Evolutionary conservation across 2,329 filamentous ascomycete genomes (phyloP), one percentile per base, ranked within the genome.

Genomic region (Fusarium euwallaceae): DNA sequence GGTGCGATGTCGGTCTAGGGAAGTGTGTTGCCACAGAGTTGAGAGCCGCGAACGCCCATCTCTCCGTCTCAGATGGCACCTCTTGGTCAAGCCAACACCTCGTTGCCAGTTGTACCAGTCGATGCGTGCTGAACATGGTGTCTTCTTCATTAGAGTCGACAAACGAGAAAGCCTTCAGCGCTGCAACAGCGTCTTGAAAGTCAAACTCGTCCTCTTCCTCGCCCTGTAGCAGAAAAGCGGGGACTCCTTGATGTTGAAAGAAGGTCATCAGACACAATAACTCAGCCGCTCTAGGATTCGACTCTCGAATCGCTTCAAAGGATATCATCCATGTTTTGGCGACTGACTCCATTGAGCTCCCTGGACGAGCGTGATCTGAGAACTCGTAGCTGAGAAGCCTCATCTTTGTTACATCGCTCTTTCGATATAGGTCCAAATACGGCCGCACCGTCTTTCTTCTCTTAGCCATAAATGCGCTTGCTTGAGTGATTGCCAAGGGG

Each of bases 271-370:
- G 6, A 29, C 22, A 62, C 14, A 62, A 24, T 4, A 62, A 10
- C n/a, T 53, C 41, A 6, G 60, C 45, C 6, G 60, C 60, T 53
- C 60, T 37, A 5, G 4, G 32, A 6, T 53, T 62, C 7, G 60
- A 51, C 4, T 62, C 43, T n/a, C 16, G 32, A 6, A 62, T 39
- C 16, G 4, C 10, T 39, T 62, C 32, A 11, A 62, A 62, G 9
- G 43, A 62, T 12, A 62, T 9, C 20, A 53, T 62, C 43, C 60
- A 62, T 7, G 43, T 62, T 11, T 37, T 62, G 5, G 60, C 60
- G 2, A 62, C 20, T 14, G 60, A 53, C 10, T 62, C 60, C 60
- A 62, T 62, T 20, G 60, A 62, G 9, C 27, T 62, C 22, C 14
- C n/a, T 32, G 36, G 60, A 14, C 60, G 41, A 7, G 16, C 60